phyloP scores from a whole-genome alignment of 208 protist genomes.

The Balamuthia mandrillaris region DNA sequence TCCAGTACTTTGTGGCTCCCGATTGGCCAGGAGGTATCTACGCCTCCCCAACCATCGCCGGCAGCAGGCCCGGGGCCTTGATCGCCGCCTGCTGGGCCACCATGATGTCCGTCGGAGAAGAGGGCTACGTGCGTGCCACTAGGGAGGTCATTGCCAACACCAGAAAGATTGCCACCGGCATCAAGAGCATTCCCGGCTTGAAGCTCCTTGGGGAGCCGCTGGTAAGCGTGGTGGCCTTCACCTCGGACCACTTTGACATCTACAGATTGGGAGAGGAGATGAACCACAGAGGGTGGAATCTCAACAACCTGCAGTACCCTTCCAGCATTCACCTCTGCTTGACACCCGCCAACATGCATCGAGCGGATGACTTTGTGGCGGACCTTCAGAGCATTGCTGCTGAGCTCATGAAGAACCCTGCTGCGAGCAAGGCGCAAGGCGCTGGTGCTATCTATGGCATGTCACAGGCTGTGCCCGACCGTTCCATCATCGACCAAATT shows the following conservation, averaged over 20 bases:
- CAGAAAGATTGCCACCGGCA: conserved; percentile 74
- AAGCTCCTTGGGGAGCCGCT: conserved; percentile 78
- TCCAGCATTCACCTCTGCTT: conserved; percentile 56
- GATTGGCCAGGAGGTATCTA: conserved; percentile 98
- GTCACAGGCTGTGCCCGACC: conserved; percentile 82
- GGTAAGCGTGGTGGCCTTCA: conserved; percentile 81
- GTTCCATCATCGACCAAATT: conserved; percentile 81
- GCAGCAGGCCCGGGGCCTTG: conserved; percentile 85
- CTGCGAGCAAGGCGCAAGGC: conserved; percentile 45
- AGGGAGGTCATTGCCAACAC: conserved; percentile 77
- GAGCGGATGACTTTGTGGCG: conserved; percentile 41
- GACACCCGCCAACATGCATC: conserved; percentile 52
- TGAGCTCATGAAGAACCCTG: conserved; percentile 27
- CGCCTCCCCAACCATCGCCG: conserved; percentile 90
- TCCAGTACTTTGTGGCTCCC: conserved; percentile 90
- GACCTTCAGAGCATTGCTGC: conserved; percentile 46
- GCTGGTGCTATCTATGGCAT: conserved; percentile 86
- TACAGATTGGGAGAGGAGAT: conserved; percentile 82
- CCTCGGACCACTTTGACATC: conserved; percentile 81
- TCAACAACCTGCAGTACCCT: conserved; percentile 85
- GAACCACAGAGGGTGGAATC: conserved; percentile 82
- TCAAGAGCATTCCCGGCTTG: conserved; percentile 74
- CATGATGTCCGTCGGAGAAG: conserved; percentile 86
- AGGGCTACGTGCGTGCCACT: conserved; percentile 80
- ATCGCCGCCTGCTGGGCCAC: conserved; percentile 93